phyloP scores from a whole-genome alignment of 225 moss, liverwort and hornwort species.

The Neckera pumila region DNA sequence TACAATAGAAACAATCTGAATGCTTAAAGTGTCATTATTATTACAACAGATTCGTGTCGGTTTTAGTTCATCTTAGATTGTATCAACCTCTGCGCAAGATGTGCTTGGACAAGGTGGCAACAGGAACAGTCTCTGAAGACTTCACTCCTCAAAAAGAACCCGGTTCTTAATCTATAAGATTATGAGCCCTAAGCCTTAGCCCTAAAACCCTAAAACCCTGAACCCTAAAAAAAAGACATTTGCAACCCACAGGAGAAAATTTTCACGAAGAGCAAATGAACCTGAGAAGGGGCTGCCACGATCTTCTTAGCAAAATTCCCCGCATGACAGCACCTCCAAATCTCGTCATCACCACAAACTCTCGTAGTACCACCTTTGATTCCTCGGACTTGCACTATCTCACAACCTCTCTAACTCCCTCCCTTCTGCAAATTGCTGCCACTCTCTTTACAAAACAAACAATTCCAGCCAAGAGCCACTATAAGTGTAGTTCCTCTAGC shows the following conservation, averaged over 20 bases:
- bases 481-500: neutral
- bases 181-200: neutral
- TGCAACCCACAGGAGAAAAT: neutral
- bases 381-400: neutral
- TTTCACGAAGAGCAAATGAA: neutral
- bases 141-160: neutral
- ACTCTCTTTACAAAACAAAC: neutral
- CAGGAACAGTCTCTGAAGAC: neutral
- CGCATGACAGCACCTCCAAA: constrained; percentile 18
- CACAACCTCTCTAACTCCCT: neutral
- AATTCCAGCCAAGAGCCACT: neutral
- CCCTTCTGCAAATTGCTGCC: neutral
- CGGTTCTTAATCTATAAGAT: neutral
- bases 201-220: neutral
- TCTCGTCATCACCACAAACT: constrained; percentile 7
- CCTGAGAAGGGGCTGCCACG: constrained; percentile 26
- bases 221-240: neutral
- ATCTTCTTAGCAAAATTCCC: neutral
- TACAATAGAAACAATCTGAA: neutral
- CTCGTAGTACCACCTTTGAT: neutral
- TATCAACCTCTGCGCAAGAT: neutral
- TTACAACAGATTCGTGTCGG: neutral
- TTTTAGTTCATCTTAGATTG: neutral
- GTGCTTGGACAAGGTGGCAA: neutral
- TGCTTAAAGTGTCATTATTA: neutral